Evolutionary conservation across 768 basidiomycete species (phyloP).

Genomic region (Scleroderma citrinum): DNA sequence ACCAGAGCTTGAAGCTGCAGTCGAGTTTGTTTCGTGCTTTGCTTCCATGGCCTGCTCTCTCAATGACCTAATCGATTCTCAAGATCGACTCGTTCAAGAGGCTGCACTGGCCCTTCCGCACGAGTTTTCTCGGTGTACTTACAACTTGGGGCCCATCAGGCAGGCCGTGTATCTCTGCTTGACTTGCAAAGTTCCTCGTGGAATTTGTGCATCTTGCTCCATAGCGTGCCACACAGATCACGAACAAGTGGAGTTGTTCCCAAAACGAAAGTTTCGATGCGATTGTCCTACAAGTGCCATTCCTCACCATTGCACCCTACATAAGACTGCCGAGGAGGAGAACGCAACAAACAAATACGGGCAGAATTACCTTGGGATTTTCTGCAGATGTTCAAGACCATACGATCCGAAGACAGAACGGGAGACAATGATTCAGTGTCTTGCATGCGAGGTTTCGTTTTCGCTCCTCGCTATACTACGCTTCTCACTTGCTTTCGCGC

Average conservation of each 20-base stretch:
- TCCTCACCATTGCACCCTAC: conserved; percentile 58
- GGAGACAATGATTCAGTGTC: conserved; percentile 88
- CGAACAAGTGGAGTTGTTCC: conserved; percentile 83
- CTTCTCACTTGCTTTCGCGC: conserved; percentile 3
- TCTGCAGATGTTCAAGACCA: conserved; percentile 68
- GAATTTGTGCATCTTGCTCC: conserved; percentile 79
- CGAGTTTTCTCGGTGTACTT: conserved; percentile 63
- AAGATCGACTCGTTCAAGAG: conserved; percentile 27
- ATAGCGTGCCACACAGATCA: conserved; percentile 84
- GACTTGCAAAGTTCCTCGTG: conserved; percentile 61
- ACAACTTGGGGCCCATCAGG: conserved; percentile 51
- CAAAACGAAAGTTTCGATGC: conserved; percentile 77
- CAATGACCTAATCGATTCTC: conserved; percentile 19
- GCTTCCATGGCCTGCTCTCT: conserved; percentile 33
- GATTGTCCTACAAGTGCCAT: conserved; percentile 74
- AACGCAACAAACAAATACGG: conserved; percentile 63
- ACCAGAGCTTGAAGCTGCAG: too few species aligned
- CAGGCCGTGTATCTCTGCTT: conserved; percentile 82
- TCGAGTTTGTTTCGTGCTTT: too few species aligned
- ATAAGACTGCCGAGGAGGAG: conserved; percentile 43
- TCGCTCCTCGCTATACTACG: too few species aligned
- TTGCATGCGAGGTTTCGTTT: conserved; percentile 66
- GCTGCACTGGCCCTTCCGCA: conserved; percentile 50
- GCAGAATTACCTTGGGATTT: conserved; percentile 64
- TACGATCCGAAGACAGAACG: conserved; percentile 70